Evolutionary conservation across 495 filamentous ascomycete genomes (phyloP).

Genomic region (Talaromyces ruber): DNA sequence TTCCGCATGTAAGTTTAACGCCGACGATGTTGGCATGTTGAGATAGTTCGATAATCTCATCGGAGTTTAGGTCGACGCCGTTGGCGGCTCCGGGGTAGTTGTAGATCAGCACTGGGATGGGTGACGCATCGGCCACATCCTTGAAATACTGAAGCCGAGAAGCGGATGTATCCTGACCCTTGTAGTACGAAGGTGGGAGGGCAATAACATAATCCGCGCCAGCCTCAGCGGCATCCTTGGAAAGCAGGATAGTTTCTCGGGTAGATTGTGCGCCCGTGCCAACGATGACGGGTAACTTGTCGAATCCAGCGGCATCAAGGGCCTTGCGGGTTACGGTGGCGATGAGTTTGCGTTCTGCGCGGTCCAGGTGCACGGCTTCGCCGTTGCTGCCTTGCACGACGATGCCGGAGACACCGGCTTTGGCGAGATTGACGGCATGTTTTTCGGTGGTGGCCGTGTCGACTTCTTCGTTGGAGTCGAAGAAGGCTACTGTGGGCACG

Average conservation of each 20-base stretch:
- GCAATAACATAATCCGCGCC: conserved; percentile 82
- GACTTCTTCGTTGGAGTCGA: conserved; percentile 49
- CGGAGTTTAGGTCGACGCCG: conserved; percentile 76
- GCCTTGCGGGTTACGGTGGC: conserved; percentile 68
- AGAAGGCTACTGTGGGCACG: conserved; percentile 65
- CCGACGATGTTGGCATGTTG: conserved; percentile 82
- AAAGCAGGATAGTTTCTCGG: conserved; percentile 76
- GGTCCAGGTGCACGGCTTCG: conserved; percentile 74
- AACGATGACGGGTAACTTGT: conserved; percentile 68
- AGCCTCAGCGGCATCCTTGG: conserved; percentile 61
- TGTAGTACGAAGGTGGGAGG: conserved; percentile 82
- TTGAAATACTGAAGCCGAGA: conserved; percentile 66
- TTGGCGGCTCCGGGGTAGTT: conserved; percentile 81
- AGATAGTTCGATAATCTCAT: conserved; percentile 65
- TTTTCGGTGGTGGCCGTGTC: conserved; percentile 60
- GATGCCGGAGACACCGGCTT: conserved; percentile 70
- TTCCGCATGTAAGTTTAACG: conserved; percentile 88
- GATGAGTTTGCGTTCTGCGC: conserved; percentile 58
- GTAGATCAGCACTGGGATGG: conserved; percentile 85
- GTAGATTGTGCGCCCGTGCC: conserved; percentile 78
- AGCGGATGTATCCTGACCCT: conserved; percentile 46
- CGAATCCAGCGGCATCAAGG: conserved; percentile 60
- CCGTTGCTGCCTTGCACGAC: conserved; percentile 87
- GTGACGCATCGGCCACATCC: conserved; percentile 69
- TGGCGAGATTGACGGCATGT: conserved; percentile 77